Base-by-base conservation (phyloP, 164 flowering plant species). In the Vitis amurensis region DNA sequence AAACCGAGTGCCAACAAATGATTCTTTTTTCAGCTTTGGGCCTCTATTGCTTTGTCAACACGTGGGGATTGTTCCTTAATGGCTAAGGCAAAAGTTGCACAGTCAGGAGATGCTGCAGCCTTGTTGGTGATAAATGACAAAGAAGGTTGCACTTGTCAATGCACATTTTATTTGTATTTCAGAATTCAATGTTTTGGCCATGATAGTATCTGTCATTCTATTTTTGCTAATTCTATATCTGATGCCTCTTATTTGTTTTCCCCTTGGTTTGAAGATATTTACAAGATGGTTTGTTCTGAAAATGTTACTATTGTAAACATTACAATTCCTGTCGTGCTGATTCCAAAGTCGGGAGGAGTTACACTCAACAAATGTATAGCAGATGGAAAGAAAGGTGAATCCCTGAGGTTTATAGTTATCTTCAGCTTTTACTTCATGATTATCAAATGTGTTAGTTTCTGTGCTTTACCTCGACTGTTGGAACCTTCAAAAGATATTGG, bases 41-140 rank as follows among this genome's bases (percentile, higher is more conserved):
- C 83, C 37, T 82, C 82, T 67, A 75, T 84, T 81, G 91, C 82
- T 37, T 71, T 91, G 74, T 80, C 81, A 37, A n/a, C 50, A 9
- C 91, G 94, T 73, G 93, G 97, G 71, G 88, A 82, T 58, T 89
- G 97, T 81, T 83, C 67, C 29, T 91, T 80, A 74, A 75, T 77
- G 59, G 67, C 69, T 15, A 89, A 91, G 72, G 97, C 93, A 55
- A 66, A 77, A 79, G 68, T 82, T 71, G 94, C 93, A 66, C 83
- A 91, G 73, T 69, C 81, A 12, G 87, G 81, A 53, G 89, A 91
- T 69, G 93, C 97, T 63, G 76, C 82, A 37, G 91, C 83, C 17
- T 61, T 91, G 72, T 19, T 91, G 78, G 81, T 91, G 77, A 82
- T 89, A 70, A 88, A 88, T 87, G 85, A 80, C 59, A 64, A 82